phyloP scores from a whole-genome alignment of 78 protist species.

The Emiliania huxleyi region DNA sequence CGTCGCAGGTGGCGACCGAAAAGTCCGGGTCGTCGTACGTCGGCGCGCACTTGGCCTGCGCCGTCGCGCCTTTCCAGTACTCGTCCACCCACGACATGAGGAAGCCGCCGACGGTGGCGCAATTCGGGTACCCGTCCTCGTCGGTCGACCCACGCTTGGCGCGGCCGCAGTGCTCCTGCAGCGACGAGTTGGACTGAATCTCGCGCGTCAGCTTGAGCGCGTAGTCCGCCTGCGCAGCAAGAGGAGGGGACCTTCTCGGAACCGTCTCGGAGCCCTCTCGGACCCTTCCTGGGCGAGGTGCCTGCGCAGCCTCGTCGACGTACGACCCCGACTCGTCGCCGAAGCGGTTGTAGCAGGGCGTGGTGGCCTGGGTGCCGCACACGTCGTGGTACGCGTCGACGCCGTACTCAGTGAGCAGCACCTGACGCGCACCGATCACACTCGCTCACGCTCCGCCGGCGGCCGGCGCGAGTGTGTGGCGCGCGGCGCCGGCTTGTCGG shows the following conservation, averaged over 20 bases:
- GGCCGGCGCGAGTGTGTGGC: no score
- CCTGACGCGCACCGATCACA: no score
- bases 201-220: background rate
- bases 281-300: no score
- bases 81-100: constrained; percentile 17
- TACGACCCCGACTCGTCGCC: background rate
- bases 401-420: constrained; percentile 21
- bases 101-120: constrained; percentile 11
- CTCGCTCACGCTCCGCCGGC: no score
- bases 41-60: background rate
- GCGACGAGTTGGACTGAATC: background rate
- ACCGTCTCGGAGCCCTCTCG: no score
- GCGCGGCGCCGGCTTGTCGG: background rate
- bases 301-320: background rate
- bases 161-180: background rate
- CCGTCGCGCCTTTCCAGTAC: background rate
- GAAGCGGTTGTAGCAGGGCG: background rate
- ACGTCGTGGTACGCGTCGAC: constrained; percentile 33
- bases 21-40: background rate
- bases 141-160: background rate
- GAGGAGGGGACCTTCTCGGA: no score
- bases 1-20: background rate
- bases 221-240: background rate
- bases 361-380: background rate
- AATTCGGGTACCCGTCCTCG: no score